Evolutionary conservation across 768 basidiomycete species (phyloP).

Genomic region (Dentipellis fragilis): DNA sequence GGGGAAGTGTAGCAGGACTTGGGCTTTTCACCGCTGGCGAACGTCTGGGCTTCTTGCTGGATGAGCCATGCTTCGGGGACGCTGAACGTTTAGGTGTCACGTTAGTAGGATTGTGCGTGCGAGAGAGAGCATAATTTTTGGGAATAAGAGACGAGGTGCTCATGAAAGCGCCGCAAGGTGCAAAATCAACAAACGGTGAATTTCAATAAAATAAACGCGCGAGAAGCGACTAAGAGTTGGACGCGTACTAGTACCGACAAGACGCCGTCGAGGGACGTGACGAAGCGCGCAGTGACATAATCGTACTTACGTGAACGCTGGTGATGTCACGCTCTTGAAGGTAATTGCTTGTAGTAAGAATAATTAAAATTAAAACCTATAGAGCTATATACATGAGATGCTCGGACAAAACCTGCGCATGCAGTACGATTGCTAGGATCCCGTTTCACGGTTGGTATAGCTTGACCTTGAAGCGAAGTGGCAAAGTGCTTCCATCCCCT

Average conservation of each 20-base stretch:
- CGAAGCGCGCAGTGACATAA: too few species aligned
- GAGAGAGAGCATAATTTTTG: background rate
- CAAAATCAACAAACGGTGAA: too few species aligned
- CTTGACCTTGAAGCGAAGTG: background rate
- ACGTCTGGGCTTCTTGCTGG: background rate
- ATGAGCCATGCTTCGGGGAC: background rate
- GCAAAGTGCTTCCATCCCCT: background rate
- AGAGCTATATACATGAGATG: too few species aligned
- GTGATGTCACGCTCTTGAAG: background rate
- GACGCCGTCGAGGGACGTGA: too few species aligned
- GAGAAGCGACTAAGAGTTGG: too few species aligned
- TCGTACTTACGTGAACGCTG: too few species aligned
- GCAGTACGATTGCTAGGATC: background rate
- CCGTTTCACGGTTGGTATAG: background rate
- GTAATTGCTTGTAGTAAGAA: too few species aligned
- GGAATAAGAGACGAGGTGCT: too few species aligned
- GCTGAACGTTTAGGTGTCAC: background rate
- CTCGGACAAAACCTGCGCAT: background rate
- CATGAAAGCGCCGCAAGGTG: too few species aligned
- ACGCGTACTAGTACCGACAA: too few species aligned
- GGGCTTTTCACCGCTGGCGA: background rate
- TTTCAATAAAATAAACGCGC: too few species aligned
- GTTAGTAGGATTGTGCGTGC: background rate
- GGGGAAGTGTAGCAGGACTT: background rate
- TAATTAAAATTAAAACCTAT: too few species aligned